Base-by-base conservation (phyloP, 257 asterid genomes). In the Voacanga thouarsii region DNA sequence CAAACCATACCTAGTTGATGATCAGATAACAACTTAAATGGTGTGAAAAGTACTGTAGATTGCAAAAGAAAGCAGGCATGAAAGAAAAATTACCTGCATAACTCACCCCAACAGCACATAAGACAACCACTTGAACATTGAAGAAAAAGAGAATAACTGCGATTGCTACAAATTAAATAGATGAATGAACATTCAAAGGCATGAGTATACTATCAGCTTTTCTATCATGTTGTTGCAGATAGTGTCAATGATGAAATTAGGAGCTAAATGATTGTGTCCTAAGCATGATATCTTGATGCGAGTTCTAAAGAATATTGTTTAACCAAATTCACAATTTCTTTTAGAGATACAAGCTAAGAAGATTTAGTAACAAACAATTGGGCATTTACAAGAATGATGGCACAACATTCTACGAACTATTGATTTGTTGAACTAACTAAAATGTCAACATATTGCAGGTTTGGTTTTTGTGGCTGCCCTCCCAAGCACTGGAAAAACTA, bases 41-140 rank as follows among this genome's bases (percentile, higher is more conserved):
- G 37, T 10, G 21, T 44, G 28, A n/a, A 21, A 39, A 71, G 60
- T 7, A 16, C 37, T 6, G 28, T 37, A 75, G 65, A 33, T 47
- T 44, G 57, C 60, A 15, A 47, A 64, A 72, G 24, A 69, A 56
- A 28, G 24, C 19, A 56, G 24, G 24, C 19, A 7, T 30, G 16
- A 79, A 79, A 49, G 50, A 8, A 9, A 64, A 57, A 39, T 51
- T 71, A 95, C 99, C 99, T 87, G 94, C 88, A 77, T 87, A 95
- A 86, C 97, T 88, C 68, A 93, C 92, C 12, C 86, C 88, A 53
- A 90, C 55, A 28, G 97, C 89, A 59, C 83, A 89, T 26, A 92
- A 79, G 80, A 93, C 66, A 65, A 97, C 97, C 72, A 89, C 70
- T 81, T 88, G 96, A 79, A 95, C 90, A 67, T 93, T 91, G 71